Conservation (phyloP, 768 basidiomycete species). For the Tulasnella sp. region DNA sequence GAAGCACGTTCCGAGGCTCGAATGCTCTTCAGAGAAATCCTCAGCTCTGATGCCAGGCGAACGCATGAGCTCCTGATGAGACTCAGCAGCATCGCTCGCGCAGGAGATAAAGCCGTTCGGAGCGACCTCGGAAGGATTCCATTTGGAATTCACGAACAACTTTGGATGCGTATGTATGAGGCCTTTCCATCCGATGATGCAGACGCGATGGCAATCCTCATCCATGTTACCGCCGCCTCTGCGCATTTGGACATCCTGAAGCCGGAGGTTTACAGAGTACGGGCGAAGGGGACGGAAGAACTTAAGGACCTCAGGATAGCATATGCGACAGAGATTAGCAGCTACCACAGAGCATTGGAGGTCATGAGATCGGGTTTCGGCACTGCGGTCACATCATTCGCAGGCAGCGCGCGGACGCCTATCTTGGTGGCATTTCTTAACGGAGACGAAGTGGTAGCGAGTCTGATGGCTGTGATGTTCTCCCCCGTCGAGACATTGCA, state of each 20-base stretch:
- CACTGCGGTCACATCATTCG: conserved; percentile 49
- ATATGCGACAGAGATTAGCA: conserved; percentile 27
- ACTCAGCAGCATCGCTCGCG: conserved; percentile 11
- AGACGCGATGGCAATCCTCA: conserved; percentile 46
- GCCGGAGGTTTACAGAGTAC: conserved; percentile 36
- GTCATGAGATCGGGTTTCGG: conserved; percentile 53
- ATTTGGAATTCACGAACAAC: conserved; percentile 36
- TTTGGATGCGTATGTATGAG: conserved; percentile 64
- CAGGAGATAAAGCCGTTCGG: background rate
- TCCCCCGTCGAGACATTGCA: conserved; percentile 74
- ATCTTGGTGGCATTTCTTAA: conserved; percentile 43
- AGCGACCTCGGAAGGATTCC: conserved; percentile 1
- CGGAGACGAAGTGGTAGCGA: conserved; percentile 44
- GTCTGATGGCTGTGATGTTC: conserved; percentile 58
- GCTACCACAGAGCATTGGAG: conserved; percentile 52
- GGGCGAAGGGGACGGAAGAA: background rate
- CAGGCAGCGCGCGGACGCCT: conserved; percentile 46
- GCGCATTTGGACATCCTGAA: conserved; percentile 59
- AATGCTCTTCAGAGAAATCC: conserved; percentile 28
- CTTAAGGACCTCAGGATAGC: conserved; percentile 17
- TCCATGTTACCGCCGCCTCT: conserved; percentile 46
- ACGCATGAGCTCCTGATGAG: conserved; percentile 22
- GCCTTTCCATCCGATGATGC: conserved; percentile 45
- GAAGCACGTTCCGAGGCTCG: conserved; percentile 34
- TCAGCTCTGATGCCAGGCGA: conserved; percentile 27